phyloP scores from a whole-genome alignment of 2,329 filamentous ascomycete species.

The Cercospora sojina region DNA sequence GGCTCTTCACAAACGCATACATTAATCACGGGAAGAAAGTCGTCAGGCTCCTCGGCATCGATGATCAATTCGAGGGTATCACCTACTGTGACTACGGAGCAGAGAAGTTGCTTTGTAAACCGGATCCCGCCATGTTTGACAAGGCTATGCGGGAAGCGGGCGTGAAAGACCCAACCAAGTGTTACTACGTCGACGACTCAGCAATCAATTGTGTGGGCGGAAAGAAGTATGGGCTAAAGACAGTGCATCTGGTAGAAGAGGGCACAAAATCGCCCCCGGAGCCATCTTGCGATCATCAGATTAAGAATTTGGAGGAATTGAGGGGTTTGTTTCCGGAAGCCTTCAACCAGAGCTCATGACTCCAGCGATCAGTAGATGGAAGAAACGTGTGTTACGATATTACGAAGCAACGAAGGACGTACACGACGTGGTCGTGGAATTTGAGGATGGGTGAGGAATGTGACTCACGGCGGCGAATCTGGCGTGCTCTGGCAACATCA shows the following conservation, averaged over 20 bases:
- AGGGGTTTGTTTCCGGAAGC: conserved; percentile 76
- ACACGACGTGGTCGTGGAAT: background rate
- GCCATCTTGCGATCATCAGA: conserved; percentile 67
- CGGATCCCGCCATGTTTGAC: conserved; percentile 74
- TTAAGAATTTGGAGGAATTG: conserved; percentile 73
- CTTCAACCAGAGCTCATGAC: conserved; percentile 60
- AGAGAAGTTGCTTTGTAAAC: conserved; percentile 80
- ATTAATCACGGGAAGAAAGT: conserved; percentile 82
- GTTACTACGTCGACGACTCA: conserved; percentile 95
- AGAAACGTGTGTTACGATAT: background rate
- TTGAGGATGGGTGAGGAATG: background rate
- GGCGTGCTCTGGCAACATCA: background rate
- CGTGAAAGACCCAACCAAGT: conserved; percentile 65
- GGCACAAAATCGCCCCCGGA: conserved; percentile 61
- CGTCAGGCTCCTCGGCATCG: conserved; percentile 73
- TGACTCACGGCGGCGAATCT: background rate
- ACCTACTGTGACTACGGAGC: conserved; percentile 88
- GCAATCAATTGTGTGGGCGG: conserved; percentile 76
- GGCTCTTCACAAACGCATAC: conserved; percentile 97
- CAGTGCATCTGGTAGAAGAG: conserved; percentile 81
- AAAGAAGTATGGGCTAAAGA: conserved; percentile 78
- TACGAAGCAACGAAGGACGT: background rate
- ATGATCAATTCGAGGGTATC: conserved; percentile 89
- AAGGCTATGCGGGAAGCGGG: conserved; percentile 88
- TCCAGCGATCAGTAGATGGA: background rate